phyloP scores from a whole-genome alignment of 768 basidiomycete species.

The Mycena rosella region DNA sequence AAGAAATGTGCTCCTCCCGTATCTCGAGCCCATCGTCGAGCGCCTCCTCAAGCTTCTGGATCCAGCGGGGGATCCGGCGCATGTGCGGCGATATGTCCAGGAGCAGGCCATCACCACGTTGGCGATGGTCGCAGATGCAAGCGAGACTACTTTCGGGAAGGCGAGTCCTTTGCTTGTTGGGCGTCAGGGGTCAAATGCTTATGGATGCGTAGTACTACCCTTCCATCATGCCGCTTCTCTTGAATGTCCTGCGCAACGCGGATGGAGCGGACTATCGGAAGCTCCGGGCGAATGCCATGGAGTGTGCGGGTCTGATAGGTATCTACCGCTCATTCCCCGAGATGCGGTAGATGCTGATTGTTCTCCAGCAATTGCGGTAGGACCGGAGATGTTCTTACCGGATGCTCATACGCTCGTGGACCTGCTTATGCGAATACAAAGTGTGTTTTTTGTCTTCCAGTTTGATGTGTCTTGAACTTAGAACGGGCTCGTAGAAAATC shows the following conservation, averaged over 20 bases:
- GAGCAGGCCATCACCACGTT: constrained; percentile 91
- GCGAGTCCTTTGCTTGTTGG: constrained; percentile 48
- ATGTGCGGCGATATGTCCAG: constrained; percentile 75
- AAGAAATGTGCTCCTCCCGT: constrained; percentile 77
- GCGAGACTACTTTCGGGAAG: constrained; percentile 82
- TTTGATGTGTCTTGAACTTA: neutral
- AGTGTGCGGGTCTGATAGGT: constrained; percentile 92
- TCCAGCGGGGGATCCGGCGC: constrained; percentile 60
- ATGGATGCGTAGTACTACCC: constrained; percentile 69
- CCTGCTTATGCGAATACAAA: constrained; percentile 82
- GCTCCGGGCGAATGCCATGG: constrained; percentile 88
- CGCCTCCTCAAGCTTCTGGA: constrained; percentile 76
- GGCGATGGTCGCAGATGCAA: constrained; percentile 91
- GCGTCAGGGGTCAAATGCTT: neutral
- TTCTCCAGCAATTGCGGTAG: constrained; percentile 83
- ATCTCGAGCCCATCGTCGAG: constrained; percentile 85
- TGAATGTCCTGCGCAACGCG: constrained; percentile 82
- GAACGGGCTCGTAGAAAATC: constrained; percentile 61
- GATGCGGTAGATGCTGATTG: neutral
- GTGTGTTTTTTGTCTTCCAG: constrained; percentile 52
- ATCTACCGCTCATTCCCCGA: neutral
- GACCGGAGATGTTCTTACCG: constrained; percentile 80
- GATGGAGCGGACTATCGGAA: constrained; percentile 75
- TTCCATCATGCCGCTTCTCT: constrained; percentile 83
- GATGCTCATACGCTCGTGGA: constrained; percentile 82